Conservation (phyloP, 768 basidiomycete species). For the Hypsizygus marmoreus region DNA sequence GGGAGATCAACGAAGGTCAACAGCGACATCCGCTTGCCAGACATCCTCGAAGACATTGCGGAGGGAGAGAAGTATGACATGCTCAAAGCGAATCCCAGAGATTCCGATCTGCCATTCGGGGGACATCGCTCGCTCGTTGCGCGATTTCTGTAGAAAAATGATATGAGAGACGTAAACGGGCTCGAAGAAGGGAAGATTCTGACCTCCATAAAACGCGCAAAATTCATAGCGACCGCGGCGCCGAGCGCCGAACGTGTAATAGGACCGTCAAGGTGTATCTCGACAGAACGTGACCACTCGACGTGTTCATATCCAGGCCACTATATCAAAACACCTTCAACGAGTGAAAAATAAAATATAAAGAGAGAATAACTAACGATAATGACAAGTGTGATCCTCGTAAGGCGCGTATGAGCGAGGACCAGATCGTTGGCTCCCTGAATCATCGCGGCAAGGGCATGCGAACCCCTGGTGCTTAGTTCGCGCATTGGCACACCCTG, state of each 20-base stretch:
- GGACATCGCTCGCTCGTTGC: no score
- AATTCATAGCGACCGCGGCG: conserved; percentile 34
- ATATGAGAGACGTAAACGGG: no score
- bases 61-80: conserved; percentile 43
- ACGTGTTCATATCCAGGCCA: conserved; percentile 51
- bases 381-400: conserved; percentile 35
- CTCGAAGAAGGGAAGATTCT: no score
- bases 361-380: conserved; percentile 25
- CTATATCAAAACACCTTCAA: conserved; percentile 20
- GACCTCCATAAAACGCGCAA: conserved; percentile 39
- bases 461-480: conserved; percentile 33
- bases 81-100: conserved; percentile 39
- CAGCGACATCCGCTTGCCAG: conserved; percentile 53
- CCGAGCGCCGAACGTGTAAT: conserved; percentile 46
- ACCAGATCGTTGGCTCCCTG: conserved; percentile 39
- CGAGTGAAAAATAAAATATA: neutral
- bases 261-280: conserved; percentile 31
- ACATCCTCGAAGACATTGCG: conserved; percentile 43
- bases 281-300: conserved; percentile 38
- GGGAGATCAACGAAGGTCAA: conserved; percentile 30
- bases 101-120: conserved; percentile 39
- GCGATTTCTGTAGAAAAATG: no score
- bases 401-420: conserved; percentile 30
- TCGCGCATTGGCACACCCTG: conserved; percentile 49
- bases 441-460: conserved; percentile 37